Percentiles rank a stretch among this genome's conserved stretches.
phyloP scores from a whole-genome alignment of 306 rosid species.

The Trifolium subterraneum region DNA sequence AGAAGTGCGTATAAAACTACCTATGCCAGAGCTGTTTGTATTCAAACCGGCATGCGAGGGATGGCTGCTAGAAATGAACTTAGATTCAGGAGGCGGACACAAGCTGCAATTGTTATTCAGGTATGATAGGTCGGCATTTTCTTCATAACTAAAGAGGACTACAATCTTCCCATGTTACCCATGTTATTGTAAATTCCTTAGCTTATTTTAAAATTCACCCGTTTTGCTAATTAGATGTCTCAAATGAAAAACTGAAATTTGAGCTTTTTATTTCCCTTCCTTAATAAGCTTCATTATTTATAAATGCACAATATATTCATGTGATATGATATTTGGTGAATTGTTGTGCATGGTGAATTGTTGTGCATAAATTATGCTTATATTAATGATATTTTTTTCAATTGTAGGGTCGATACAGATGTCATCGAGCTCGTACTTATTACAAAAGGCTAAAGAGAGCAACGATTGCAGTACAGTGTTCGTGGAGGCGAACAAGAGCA shows the following conservation, averaged over 20 bases:
- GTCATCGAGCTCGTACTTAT: constrained; percentile 43
- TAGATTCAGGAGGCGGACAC: constrained; percentile 55
- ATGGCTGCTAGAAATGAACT: constrained; percentile 81
- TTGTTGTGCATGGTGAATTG: constrained; percentile 10
- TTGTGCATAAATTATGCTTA: constrained; percentile 18
- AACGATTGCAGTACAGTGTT: constrained; percentile 65
- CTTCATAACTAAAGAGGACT: constrained; percentile 18
- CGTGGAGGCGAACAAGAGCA: constrained; percentile 71
- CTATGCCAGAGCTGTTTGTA: constrained; percentile 58
- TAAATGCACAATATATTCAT: constrained; percentile 5
- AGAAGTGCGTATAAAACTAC: constrained; percentile 51
- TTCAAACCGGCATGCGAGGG: constrained; percentile 76
- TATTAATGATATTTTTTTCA: constrained; percentile 39
- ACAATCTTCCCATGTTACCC: neutral
- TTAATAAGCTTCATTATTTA: constrained; percentile 2
- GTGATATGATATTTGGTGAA: neutral
- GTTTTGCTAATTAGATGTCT: constrained; percentile 14
- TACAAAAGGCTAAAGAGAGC: constrained; percentile 60
- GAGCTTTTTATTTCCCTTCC: constrained; percentile 26
- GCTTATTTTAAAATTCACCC: constrained; percentile 6
- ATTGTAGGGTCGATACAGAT: constrained; percentile 64
- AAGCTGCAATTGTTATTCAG: constrained; percentile 76
- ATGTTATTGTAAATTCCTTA: neutral
- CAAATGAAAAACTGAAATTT: constrained; percentile 22
- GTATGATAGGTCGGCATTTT: constrained; percentile 46